Evolutionary conservation across 495 filamentous ascomycete genomes (phyloP).

Genomic region (Baudoinia panamericana): DNA sequence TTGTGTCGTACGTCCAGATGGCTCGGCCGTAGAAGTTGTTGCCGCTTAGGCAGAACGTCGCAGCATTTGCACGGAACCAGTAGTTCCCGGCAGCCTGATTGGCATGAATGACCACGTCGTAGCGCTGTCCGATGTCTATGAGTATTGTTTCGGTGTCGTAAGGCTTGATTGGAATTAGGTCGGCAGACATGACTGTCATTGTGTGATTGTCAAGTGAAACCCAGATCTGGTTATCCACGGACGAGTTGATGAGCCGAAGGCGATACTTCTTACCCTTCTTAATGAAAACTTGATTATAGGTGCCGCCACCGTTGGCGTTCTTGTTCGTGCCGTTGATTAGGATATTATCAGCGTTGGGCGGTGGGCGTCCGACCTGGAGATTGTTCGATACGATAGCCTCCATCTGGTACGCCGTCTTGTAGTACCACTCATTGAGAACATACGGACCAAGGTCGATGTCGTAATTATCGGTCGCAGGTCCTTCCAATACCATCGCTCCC

Average conservation of each 20-base stretch:
- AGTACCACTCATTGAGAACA: conserved; percentile 30
- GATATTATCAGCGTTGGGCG: conserved; percentile 23
- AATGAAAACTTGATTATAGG: conserved; percentile 22
- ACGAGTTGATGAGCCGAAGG: conserved; percentile 29
- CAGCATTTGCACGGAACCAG: conserved; percentile 28
- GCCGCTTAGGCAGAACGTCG: conserved; percentile 12
- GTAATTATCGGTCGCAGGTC: conserved; percentile 29
- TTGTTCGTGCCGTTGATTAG: conserved; percentile 30
- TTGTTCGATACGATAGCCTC: conserved; percentile 3
- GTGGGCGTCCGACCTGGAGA: conserved; percentile 14
- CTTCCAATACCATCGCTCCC: conserved; percentile 28
- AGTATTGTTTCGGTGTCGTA: conserved; percentile 21
- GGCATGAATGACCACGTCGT: conserved; percentile 31
- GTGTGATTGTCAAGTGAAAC: conserved; percentile 25
- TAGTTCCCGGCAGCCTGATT: conserved; percentile 27
- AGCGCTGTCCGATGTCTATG: conserved; percentile 30
- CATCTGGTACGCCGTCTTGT: conserved; percentile 21
- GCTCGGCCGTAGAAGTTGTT: conserved; percentile 16
- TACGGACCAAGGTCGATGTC: conserved; percentile 29
- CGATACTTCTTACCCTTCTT: conserved; percentile 28
- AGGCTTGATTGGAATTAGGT: conserved; percentile 30
- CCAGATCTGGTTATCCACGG: conserved; percentile 20
- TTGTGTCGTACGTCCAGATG: conserved; percentile 27
- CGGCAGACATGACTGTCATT: conserved; percentile 27
- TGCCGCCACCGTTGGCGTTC: conserved; percentile 18